Percentiles rank a stretch among this genome's conserved stretches.
phyloP scores from a whole-genome alignment of 768 basidiomycete species.

The Gautieria morchelliformis region DNA sequence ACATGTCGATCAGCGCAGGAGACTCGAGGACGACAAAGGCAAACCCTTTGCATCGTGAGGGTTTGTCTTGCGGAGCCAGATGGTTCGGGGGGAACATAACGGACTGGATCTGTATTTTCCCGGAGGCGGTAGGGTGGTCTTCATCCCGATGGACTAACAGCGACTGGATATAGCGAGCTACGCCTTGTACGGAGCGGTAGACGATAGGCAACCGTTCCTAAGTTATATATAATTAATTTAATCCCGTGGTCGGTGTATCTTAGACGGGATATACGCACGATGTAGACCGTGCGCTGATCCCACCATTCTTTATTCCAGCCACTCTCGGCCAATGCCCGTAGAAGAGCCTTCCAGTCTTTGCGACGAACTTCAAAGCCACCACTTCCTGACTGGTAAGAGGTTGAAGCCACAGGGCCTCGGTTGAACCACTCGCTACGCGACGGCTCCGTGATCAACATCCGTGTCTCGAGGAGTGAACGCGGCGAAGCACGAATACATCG shows the following conservation, averaged over 20 bases:
- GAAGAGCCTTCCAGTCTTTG: constrained; percentile 30
- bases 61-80: constrained; percentile 44
- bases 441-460: constrained; percentile 44
- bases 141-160: constrained; percentile 20
- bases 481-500: constrained; percentile 50
- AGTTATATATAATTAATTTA: background rate
- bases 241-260: background rate
- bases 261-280: constrained; percentile 35
- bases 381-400: constrained; percentile 20
- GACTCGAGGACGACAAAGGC: constrained; percentile 53
- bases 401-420: constrained; percentile 25
- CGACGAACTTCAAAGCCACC: constrained; percentile 62
- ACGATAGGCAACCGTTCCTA: constrained; percentile 65
- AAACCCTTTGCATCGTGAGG: constrained; percentile 63
- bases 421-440: constrained; percentile 24
- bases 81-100: constrained; percentile 55
- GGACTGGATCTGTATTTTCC: constrained; percentile 32
- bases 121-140: background rate
- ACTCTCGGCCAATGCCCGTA: constrained; percentile 16
- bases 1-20: constrained; percentile 26
- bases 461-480: constrained; percentile 41
- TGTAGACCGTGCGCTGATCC: constrained; percentile 55
- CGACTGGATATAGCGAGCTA: constrained; percentile 34
- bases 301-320: constrained; percentile 37
- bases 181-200: constrained; percentile 40